Evolutionary conservation across 2,329 filamentous ascomycete genomes (phyloP).

Genomic region (Corynespora cassiicola): DNA sequence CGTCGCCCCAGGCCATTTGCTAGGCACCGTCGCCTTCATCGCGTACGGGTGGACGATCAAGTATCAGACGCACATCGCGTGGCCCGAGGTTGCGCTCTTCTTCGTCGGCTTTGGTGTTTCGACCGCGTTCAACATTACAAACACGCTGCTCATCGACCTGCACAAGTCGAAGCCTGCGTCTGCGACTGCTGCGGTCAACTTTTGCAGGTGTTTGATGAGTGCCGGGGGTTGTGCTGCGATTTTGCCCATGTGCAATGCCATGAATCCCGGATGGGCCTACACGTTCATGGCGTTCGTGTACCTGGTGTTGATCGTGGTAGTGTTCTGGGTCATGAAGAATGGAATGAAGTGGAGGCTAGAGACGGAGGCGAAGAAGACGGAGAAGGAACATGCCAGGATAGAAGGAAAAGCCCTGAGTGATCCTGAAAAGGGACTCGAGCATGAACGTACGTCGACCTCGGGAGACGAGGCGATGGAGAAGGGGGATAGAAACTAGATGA

Average conservation of each 20-base stretch:
- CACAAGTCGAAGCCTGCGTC: constrained; percentile 48
- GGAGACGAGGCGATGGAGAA: no score
- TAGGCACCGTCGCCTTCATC: constrained; percentile 40
- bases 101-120: constrained; percentile 63
- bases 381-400: no score
- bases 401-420: no score
- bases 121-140: constrained; percentile 54
- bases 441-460: no score
- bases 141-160: constrained; percentile 54
- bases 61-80: constrained; percentile 45
- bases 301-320: constrained; percentile 27
- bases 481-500: no score
- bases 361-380: constrained; percentile 20
- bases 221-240: constrained; percentile 47
- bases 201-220: constrained; percentile 45
- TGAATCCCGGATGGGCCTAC: constrained; percentile 54
- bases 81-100: constrained; percentile 56
- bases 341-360: constrained; percentile 39
- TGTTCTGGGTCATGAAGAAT: constrained; percentile 38
- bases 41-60: constrained; percentile 53
- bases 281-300: constrained; percentile 48
- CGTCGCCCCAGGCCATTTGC: constrained; percentile 43
- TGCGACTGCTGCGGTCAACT: constrained; percentile 47
- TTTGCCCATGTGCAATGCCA: constrained; percentile 49
- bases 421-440: no score